Base-by-base conservation (phyloP, 257 asterid species). In the Penstemon eatonii region DNA sequence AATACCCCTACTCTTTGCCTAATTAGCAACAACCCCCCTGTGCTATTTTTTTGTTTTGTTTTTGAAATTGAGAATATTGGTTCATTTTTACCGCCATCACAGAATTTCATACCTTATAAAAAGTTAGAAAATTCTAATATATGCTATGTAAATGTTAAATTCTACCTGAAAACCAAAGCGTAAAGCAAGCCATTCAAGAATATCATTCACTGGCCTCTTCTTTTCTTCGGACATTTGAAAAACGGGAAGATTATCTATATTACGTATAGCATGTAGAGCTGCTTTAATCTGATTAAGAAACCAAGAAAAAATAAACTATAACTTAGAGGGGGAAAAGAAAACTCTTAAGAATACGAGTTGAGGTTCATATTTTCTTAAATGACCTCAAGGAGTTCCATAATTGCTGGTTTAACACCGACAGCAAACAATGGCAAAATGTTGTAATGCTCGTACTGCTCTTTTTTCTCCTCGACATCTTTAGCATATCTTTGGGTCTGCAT, bases 371-470 rank as follows among this genome's bases (percentile, higher is more conserved):
- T 25, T 60, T 66, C 62, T 36, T 46, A 60, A 53, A 74, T 64
- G 81, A 93, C 97, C 99, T 94, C 99, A 19, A 96, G 89, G 56
- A 89, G 92, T 76, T 91, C 96, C 98, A 94, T 91, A 68, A 94
- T 86, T 59, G 87, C 96, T 13, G 99, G 97, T 73, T 85, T 91
- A 76, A 87, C 89, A 50, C 93, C 96, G 76, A 79, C 83, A 25
- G 99, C 87, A 71, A 91, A 84, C 82, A 94, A 69, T 25, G 97
- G 99, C 72, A 94, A 90, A 82, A 94, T 89, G 87, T 94, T 94
- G 76, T 89, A 91, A 84, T 89, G 97, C 87, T 74, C 82, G 44
- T 80, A 82, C 76, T 91, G 92, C 62, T 81, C 96, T 65, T 87
- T 89, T 83, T 86, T 91, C 89, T 86, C 84, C 75, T 94, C 96